Percentiles rank a stretch among this genome's conserved stretches.
phyloP scores from a whole-genome alignment of 1,284 basidiomycete genomes.

The Cryptococcus neoformans region DNA sequence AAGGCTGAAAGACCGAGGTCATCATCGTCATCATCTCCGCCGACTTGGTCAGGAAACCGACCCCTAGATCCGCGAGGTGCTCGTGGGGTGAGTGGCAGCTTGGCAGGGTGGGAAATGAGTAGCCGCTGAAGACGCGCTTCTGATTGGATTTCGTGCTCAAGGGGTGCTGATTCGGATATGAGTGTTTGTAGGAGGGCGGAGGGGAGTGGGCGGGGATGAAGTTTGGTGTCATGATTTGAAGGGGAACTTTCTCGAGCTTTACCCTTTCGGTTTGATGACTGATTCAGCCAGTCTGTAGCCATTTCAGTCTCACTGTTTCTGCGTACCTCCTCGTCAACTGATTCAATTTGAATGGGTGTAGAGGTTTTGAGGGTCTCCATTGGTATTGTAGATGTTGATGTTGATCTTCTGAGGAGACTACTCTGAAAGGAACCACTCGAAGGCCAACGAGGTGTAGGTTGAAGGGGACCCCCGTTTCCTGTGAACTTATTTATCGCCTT shows the following conservation, averaged over 20 bases:
- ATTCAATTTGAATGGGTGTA: constrained; percentile 16
- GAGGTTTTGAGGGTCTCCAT: constrained; percentile 35
- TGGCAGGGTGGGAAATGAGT: constrained; percentile 36
- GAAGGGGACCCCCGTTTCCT: constrained; percentile 9
- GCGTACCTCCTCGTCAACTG: constrained; percentile 2
- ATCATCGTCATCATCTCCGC: constrained; percentile 44
- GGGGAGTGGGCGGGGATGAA: constrained; percentile 26
- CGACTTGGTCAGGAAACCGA: constrained; percentile 46
- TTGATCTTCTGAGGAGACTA: constrained; percentile 21
- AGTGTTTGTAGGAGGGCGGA: constrained; percentile 42
- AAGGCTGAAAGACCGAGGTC: constrained; percentile 1
- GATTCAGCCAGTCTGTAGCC: background rate
- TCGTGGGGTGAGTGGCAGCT: constrained; percentile 39
- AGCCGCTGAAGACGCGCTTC: constrained; percentile 43
- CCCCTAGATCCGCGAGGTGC: constrained; percentile 35
- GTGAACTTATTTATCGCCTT: background rate
- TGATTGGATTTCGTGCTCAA: constrained; percentile 47
- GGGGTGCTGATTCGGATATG: constrained; percentile 39
- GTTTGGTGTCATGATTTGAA: constrained; percentile 9
- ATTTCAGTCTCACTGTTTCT: background rate
- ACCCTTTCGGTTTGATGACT: constrained; percentile 20
- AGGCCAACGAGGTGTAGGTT: constrained; percentile 24
- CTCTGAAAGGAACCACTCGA: constrained; percentile 18
- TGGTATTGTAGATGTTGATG: constrained; percentile 28
- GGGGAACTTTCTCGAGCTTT: constrained; percentile 25